Conservation (phyloP, 805 yeast species). For the Cyberlindnera mycetangii region DNA sequence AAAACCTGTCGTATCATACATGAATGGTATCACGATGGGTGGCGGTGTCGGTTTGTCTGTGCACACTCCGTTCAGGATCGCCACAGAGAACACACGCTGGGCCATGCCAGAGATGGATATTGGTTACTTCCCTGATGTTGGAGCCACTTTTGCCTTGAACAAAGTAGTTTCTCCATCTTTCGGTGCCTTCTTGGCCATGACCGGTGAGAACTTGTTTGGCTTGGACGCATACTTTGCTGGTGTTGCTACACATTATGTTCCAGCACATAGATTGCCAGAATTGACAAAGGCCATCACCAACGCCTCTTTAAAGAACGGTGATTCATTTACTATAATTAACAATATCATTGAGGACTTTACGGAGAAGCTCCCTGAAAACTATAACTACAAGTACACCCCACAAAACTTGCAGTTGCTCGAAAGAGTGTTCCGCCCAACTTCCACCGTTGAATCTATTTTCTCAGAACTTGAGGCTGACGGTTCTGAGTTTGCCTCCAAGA, state of each 20-base stretch:
- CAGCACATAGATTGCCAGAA: constrained; percentile 57
- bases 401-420: constrained; percentile 66
- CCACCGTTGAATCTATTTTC: constrained; percentile 46
- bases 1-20: constrained; percentile 82
- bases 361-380: constrained; percentile 60
- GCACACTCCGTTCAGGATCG: constrained; percentile 89
- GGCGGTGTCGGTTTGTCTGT: constrained; percentile 94
- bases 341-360: constrained; percentile 76
- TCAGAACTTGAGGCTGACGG: constrained; percentile 48
- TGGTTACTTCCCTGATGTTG: constrained; percentile 96
- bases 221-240: constrained; percentile 81
- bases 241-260: constrained; percentile 86
- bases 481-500: constrained; percentile 61
- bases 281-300: constrained; percentile 63
- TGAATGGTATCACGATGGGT: constrained; percentile 96
- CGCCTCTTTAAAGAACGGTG: constrained; percentile 24
- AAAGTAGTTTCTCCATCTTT: constrained; percentile 70
- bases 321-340: constrained; percentile 48
- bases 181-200: constrained; percentile 82
- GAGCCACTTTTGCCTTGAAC: constrained; percentile 86
- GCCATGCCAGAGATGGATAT: constrained; percentile 99
- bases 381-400: constrained; percentile 52
- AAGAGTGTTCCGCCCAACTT: constrained; percentile 52
- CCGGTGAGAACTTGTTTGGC: constrained; percentile 78
- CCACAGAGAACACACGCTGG: constrained; percentile 85